Evolutionary conservation across 129 eudicot species (phyloP), one percentile per base, ranked within the genome.

Genomic region (Ambrosia trifida): DNA sequence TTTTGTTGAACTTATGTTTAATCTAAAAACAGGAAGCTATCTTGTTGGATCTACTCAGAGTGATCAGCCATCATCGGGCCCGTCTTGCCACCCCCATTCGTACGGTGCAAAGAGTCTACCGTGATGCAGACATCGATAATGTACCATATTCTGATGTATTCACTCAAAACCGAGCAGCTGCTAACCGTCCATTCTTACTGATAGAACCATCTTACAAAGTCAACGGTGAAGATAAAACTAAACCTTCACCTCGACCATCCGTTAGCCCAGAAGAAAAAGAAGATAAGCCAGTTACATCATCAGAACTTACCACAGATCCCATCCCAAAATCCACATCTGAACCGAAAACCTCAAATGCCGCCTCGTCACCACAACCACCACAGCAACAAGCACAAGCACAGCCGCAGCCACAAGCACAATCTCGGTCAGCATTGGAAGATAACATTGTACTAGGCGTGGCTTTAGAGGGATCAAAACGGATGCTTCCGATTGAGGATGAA

Each of bases 21-120:
- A 10, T 62, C 24, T 41, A 14, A 65, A 79, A 72, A 76, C 85
- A 89, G 96, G 96, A 89, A 86, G 83, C 84, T 66, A 73, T 89
- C 40, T 67, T 89, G 58, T 72, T 89, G 81, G 96, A 89, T 82
- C 90, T 86, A 44, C 88, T 89, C 2, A 82, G 88, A 84, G 96
- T 89, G 61, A 84, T 89, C 78, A 86, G 96, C 66, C 96, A 89
- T 72, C 96, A 89, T 44, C 86, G 86, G 17, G 92, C 92, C 54
- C 85, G 89, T 63, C 92, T 89, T 44, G 96, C 96, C 47, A 89
- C 96, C 13, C 96, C 96, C 64, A 84, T 89, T 16, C 92, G 96
- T 33, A 86, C 92, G 0, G 76, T 86, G 45, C 86, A 84, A 75
- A 86, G 71, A 80, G 69, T 78, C 82, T 86, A 86, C 62, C 68